phyloP scores from a whole-genome alignment of 495 filamentous ascomycete species.

The Podospora pseudopauciseta region DNA sequence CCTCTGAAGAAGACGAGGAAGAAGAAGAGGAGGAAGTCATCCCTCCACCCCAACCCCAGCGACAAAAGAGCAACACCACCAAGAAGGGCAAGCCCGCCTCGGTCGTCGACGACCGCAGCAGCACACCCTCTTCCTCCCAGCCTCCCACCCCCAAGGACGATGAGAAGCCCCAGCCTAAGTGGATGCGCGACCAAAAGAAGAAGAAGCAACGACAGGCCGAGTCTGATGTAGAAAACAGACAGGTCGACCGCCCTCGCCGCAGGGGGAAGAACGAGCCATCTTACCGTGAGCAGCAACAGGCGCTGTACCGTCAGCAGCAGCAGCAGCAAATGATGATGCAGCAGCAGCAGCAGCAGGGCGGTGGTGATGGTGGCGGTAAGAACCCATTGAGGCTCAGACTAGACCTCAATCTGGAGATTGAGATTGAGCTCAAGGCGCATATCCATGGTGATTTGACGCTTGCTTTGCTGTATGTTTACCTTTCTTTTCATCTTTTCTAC shows the following conservation, averaged over 20 bases:
- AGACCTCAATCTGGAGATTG: slow-evolving; percentile 83
- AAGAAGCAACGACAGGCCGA: slow-evolving; percentile 17
- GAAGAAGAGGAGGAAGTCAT: slow-evolving; percentile 16
- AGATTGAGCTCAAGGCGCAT: slow-evolving; percentile 86
- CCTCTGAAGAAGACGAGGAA: slow-evolving; percentile 13
- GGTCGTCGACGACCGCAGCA: slow-evolving; percentile 16
- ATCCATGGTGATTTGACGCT: slow-evolving; percentile 89
- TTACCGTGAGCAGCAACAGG: slow-evolving; percentile 27
- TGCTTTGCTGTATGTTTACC: slow-evolving; percentile 66
- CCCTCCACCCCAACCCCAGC: slow-evolving; percentile 11
- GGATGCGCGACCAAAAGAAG: slow-evolving; percentile 27
- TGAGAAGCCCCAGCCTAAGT: slow-evolving; percentile 35
- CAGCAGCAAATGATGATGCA: slow-evolving; percentile 26
- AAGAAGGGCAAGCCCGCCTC: slow-evolving; percentile 11
- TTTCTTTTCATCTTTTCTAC: slow-evolving; percentile 10
- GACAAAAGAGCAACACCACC: slow-evolving; percentile 9
- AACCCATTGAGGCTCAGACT: slow-evolving; percentile 74
- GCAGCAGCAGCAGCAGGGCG: slow-evolving; percentile 23
- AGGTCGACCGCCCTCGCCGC: slow-evolving; percentile 21
- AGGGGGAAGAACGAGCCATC: slow-evolving; percentile 15
- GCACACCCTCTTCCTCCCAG: slow-evolving; percentile 28
- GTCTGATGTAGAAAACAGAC: slow-evolving; percentile 12
- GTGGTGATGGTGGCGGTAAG: slow-evolving; percentile 49
- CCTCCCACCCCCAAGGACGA: slow-evolving; percentile 34
- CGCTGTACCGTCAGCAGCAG: slow-evolving; percentile 26